These are phyloP conservation scores for Blastobotrys capitulatus DNA, from an alignment of 1,139 yeast genomes.

Conservation along the genomic window DNA sequence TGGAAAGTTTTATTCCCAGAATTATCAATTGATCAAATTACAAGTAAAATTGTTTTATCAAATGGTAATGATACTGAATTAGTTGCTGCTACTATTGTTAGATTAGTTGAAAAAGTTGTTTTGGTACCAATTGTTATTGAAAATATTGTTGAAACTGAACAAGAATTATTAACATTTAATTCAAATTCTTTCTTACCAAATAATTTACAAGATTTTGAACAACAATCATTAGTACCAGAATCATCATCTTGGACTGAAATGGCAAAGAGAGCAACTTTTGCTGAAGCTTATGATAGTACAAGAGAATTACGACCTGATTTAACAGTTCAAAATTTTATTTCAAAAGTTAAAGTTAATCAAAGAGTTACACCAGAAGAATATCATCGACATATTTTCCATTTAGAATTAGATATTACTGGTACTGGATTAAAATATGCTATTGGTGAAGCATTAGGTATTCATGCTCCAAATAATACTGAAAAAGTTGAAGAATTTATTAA, in stretches of 20 bases:
- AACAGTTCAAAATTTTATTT: constrained; percentile 78
- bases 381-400: constrained; percentile 93
- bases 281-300: constrained; percentile 63
- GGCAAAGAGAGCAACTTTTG: constrained; percentile 69
- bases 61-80: constrained; percentile 79
- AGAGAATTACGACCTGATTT: constrained; percentile 79
- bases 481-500: constrained; percentile 64
- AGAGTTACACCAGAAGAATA: constrained; percentile 90
- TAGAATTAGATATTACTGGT: constrained; percentile 86
- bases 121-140: constrained; percentile 29
- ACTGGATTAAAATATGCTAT: constrained; percentile 88
- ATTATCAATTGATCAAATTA: constrained; percentile 55
- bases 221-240: constrained; percentile 43
- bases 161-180: constrained; percentile 22
- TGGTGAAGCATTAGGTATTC: constrained; percentile 96
- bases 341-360: constrained; percentile 85
- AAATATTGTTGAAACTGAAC: constrained; percentile 10
- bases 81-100: constrained; percentile 75
- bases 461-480: constrained; percentile 71
- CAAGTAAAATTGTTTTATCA: constrained; percentile 74
- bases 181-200: constrained; percentile 33
- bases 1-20: constrained; percentile 69
- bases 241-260: constrained; percentile 46
- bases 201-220: constrained; percentile 47
- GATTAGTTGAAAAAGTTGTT: constrained; percentile 40